Evolutionary conservation across 1,284 basidiomycete species (phyloP), one percentile per base, ranked within the genome.

Genomic region (Chalciporus sp.): DNA sequence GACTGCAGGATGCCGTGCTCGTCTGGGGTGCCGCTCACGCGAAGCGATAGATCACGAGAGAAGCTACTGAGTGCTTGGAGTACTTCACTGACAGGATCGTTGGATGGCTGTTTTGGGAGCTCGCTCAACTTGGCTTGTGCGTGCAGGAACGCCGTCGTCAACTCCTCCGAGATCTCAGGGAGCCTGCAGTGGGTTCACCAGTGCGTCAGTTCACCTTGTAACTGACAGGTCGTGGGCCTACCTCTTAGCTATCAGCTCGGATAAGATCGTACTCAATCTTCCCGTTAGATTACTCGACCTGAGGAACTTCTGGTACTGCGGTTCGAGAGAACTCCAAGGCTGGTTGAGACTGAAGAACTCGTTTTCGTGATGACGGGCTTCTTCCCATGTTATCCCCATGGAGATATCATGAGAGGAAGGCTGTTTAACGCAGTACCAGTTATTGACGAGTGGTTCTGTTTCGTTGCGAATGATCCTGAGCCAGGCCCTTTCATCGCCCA

Each of bases 401-500:
- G 74, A 71, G 12, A 91, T 68, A 4, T 82, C 79, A 4, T 74
- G 74, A 0, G 85, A 80, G 33, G 80, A 79, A 0, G 87, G 87
- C 49, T 88, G 88, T 60, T 90, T 89, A 8, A 90, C 86, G 48
- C 83, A 85, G 62, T 78, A 90, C 86, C 88, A 91, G 9, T 84
- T 83, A 51, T 89, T 81, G 7, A 76, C 69, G 1, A 89, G 73
- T 0, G 78, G 63, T 48, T 85, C 80, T 9, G 74, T 74, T 40
- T 85, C 80, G 53, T 85, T 81, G 7, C 76, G 72, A 27, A 89
- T 78, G 43, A 86, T 78, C 0, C 67, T 65, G 8, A 89, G 56
- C 90, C 89, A 92, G 1, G 60, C 6, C 6, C 23, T 23, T 23
- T 23, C 23, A 23, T 23, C 23, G 0, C 86, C 88, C 0, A 61